Evolutionary conservation across 768 basidiomycete genomes (phyloP), one percentile per base, ranked within the genome.

Genomic region (Boletales sp.): DNA sequence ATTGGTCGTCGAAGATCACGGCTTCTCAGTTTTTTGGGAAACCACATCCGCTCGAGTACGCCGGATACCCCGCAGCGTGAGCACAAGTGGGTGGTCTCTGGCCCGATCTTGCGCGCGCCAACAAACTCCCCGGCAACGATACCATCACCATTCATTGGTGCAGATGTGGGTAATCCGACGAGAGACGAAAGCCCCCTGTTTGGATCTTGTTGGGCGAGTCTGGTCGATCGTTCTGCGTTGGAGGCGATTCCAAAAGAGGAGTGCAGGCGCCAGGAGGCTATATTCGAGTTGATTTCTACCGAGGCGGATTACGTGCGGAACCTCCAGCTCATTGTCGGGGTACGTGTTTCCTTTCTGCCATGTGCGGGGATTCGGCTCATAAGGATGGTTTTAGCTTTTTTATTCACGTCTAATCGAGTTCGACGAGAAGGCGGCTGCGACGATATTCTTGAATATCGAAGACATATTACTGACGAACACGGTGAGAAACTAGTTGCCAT

Each of bases 281-380:
- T 97, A 44, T 98, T 97, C 58, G 95, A 99, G 70, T 76, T 98
- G 44, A 95, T 98, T 57, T 78, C 79, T 7, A 98, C 95, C 0
- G 95, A 99, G 66, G 78, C 76, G 8, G 82, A 88, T 0, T 99
- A 97, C 60, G 92, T 97, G 40, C 79, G 92, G 19, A 90, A 94
- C 64, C 68, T 97, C 27, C 95, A 99, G 61, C 76, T 95, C 30
- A 84, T 94, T 52, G 91, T 97, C 17, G 89, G 90, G 79, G 94
- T 91, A 50, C 42, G 76, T 43, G 34, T 70, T 18, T 49, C 13
- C 43, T 6, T 27, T 14, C 8, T 14, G 24, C 24, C 24, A 27
- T 27, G 34, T 40, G 19, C 1, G 24, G 24, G 24, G 24, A 21
- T 7, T 29, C 18, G 13, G 32, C 40, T 45, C 1, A 59, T 27